Evolutionary conservation across 78 protist species (phyloP).

Genomic region (Dictyostelium brefeldianum): DNA sequence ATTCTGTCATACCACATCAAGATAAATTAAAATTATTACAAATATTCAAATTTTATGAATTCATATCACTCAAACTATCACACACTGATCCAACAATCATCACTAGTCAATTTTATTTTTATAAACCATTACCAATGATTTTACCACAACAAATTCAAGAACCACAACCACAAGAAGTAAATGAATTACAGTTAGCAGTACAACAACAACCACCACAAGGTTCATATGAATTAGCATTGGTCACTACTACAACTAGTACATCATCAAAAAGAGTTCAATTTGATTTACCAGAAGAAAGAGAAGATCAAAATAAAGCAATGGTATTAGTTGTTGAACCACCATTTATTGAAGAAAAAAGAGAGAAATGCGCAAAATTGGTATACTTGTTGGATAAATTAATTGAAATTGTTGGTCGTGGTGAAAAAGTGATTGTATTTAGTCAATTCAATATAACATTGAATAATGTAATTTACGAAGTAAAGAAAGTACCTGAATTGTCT

Average conservation of each 20-base stretch:
- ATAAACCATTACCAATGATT: neutral
- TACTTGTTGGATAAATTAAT: conserved; percentile 27
- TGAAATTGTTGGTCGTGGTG: neutral
- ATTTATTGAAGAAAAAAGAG: neutral
- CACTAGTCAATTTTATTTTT: neutral
- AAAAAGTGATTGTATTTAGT: conserved; percentile 64
- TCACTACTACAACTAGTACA: neutral
- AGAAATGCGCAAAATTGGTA: conserved; percentile 20
- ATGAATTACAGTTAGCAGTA: no score
- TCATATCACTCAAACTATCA: conserved; percentile 7
- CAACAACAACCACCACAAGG: neutral
- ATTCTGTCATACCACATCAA: conserved; percentile 27
- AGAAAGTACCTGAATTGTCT: conserved; percentile 12
- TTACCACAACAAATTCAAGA: neutral
- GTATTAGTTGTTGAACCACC: neutral
- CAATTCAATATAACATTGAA: conserved; percentile 49
- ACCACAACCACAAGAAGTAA: neutral
- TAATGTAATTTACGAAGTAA: neutral
- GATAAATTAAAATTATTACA: conserved; percentile 38
- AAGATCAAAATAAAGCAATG: neutral
- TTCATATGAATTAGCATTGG: neutral
- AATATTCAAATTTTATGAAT: conserved; percentile 31
- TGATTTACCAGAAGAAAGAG: neutral
- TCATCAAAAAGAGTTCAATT: neutral
- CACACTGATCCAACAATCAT: neutral